Percentiles rank a stretch among this genome's conserved stretches.
These are phyloP conservation scores for Pezicula radicicola DNA, from an alignment of 2,329 filamentous ascomycete genomes.

Conservation along the genomic window DNA sequence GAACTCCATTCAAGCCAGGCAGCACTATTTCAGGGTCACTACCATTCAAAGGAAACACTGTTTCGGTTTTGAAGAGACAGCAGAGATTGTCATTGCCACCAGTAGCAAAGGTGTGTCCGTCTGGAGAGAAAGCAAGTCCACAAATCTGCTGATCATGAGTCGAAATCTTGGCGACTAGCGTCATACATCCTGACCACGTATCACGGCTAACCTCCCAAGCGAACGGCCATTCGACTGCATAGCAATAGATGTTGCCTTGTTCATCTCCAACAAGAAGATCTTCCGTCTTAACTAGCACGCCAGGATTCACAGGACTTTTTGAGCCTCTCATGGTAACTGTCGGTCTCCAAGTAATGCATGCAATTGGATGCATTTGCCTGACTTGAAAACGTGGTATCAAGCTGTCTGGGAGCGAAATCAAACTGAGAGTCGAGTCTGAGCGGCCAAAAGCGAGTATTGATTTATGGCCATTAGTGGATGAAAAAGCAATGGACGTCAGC, in stretches of 20 bases:
- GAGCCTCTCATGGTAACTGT: conserved; percentile 51
- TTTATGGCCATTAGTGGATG: conserved; percentile 70
- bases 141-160: conserved; percentile 90
- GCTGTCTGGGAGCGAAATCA: conserved; percentile 74
- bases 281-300: conserved; percentile 62
- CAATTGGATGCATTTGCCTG: conserved; percentile 67
- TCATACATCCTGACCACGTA: conserved; percentile 76
- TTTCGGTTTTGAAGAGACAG: conserved; percentile 65
- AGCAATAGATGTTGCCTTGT: conserved; percentile 78
- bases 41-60: conserved; percentile 12
- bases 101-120: conserved; percentile 75
- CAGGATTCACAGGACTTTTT: conserved; percentile 39
- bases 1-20: conserved; percentile 22
- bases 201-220: conserved; percentile 59
- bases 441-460: conserved; percentile 83
- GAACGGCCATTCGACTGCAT: conserved; percentile 81
- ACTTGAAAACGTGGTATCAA: conserved; percentile 70
- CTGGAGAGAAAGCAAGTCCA: conserved; percentile 81
- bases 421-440: conserved; percentile 69
- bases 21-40: conserved; percentile 15
- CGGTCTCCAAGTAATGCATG: conserved; percentile 81
- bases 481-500: conserved; percentile 88
- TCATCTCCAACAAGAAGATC: conserved; percentile 88
- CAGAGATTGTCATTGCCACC: conserved; percentile 93
- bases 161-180: conserved; percentile 70